Percentiles rank a stretch among this genome's conserved stretches.
Conservation (phyloP, 257 asterid species). For the Asclepias syriaca region DNA sequence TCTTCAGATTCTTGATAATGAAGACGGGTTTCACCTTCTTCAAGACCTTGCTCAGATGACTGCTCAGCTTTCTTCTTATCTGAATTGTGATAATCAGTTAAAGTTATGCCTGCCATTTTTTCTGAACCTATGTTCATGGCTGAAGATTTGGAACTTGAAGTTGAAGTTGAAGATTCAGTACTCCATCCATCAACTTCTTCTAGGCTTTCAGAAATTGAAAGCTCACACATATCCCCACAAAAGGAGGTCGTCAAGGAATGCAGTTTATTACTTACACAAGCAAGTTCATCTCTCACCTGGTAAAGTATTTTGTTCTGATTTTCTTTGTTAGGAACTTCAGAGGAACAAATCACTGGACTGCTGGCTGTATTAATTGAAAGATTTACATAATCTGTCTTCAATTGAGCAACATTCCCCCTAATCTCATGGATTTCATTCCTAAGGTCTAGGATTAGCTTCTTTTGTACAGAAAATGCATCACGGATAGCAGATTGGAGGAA, state of each 20-base stretch:
- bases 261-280: slow-evolving; percentile 32
- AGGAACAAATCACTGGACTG: slow-evolving; percentile 16
- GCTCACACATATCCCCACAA: slow-evolving; percentile 16
- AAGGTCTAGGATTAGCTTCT: slow-evolving; percentile 29
- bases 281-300: slow-evolving; percentile 35
- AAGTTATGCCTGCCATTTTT: slow-evolving; percentile 3
- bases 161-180: slow-evolving; percentile 31
- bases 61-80: slow-evolving; percentile 14
- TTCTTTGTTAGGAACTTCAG: slow-evolving; percentile 16
- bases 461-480: slow-evolving; percentile 23
- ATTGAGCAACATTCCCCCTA: slow-evolving; percentile 22
- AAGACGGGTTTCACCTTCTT: slow-evolving; percentile 15
- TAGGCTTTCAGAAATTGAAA: slow-evolving; percentile 18
- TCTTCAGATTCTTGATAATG: slow-evolving; percentile 10
- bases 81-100: neutral
- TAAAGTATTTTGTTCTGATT: slow-evolving; percentile 29
- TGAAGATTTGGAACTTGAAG: slow-evolving; percentile 34
- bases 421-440: slow-evolving; percentile 26
- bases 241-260: slow-evolving; percentile 25
- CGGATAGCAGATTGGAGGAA: slow-evolving; percentile 27
- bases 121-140: slow-evolving; percentile 25
- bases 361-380: slow-evolving; percentile 13
- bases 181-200: slow-evolving; percentile 28
- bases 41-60: slow-evolving; percentile 15
- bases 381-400: slow-evolving; percentile 21